These are phyloP conservation scores for Austroboletus eburneus DNA, from an alignment of 768 basidiomycete genomes.

Conservation along the genomic window DNA sequence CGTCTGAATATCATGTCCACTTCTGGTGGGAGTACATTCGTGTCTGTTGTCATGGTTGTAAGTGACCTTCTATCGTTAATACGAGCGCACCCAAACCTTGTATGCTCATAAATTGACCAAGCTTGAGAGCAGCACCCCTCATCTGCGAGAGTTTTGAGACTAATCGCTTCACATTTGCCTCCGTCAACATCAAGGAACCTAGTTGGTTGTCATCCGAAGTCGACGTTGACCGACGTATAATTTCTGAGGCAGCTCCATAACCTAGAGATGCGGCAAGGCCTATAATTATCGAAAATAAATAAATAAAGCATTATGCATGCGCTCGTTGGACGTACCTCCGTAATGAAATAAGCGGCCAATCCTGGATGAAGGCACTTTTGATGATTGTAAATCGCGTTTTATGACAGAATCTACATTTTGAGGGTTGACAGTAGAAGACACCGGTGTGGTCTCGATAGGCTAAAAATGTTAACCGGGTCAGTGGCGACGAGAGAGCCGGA, in stretches of 20 bases:
- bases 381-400: conserved; percentile 60
- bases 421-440: not conserved
- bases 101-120: conserved; percentile 97
- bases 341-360: conserved; percentile 92
- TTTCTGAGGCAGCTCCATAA: conserved; percentile 85
- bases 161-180: conserved; percentile 84
- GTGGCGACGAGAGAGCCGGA: not conserved
- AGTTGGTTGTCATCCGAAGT: conserved; percentile 29
- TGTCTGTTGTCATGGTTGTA: conserved; percentile 50
- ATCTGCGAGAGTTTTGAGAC: conserved; percentile 93
- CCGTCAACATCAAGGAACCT: conserved; percentile 77
- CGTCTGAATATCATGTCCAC: conserved; percentile 83
- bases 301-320: not conserved
- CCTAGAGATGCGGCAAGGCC: conserved; percentile 81
- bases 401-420: not conserved
- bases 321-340: conserved; percentile 54
- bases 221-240: conserved; percentile 63
- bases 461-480: not conserved
- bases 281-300: conserved; percentile 28
- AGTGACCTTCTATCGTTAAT: not conserved
- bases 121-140: conserved; percentile 93
- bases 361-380: conserved; percentile 86
- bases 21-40: conserved; percentile 81
- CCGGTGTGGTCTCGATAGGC: not conserved
- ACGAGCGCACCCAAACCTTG: conserved; percentile 52